A percentile compares a stretch with the other conserved stretches of the same genome.
phyloP scores from a whole-genome alignment of 2,329 filamentous ascomycete species.

The Sarocladium oryzae region DNA sequence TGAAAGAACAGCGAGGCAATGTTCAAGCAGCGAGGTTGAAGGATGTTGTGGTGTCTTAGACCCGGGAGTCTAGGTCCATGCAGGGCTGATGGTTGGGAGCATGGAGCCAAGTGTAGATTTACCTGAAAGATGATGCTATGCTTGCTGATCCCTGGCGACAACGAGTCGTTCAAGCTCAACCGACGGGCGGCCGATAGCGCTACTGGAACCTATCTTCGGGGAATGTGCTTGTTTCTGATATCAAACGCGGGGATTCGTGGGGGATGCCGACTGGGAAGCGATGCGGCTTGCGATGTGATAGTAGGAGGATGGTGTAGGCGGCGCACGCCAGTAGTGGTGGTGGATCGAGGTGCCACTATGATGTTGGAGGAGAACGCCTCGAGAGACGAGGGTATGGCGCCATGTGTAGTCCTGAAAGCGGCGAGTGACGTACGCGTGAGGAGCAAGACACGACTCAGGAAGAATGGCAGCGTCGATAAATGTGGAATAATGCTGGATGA shows the following conservation, averaged over 20 bases:
- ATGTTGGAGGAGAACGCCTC: background rate
- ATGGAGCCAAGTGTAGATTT: background rate
- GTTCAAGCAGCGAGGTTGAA: background rate
- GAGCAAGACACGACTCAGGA: background rate
- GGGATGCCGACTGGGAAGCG: background rate
- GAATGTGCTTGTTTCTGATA: slow-evolving; percentile 2
- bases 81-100: slow-evolving; percentile 5
- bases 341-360: slow-evolving; percentile 9
- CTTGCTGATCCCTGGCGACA: slow-evolving; percentile 2
- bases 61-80: slow-evolving; percentile 5
- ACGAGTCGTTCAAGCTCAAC: background rate
- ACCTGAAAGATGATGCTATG: slow-evolving; percentile 5
- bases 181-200: background rate
- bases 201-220: background rate
- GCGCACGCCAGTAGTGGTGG: background rate
- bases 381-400: slow-evolving; percentile 2
- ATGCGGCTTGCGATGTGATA: background rate
- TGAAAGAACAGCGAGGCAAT: background rate
- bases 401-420: background rate
- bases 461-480: background rate
- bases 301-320: background rate
- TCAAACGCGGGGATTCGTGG: slow-evolving; percentile 6
- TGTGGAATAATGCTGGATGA: background rate
- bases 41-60: slow-evolving; percentile 7
- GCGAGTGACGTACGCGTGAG: slow-evolving; percentile 4